Conservation (phyloP, 768 basidiomycete genomes). For the Hericium coralloides region DNA sequence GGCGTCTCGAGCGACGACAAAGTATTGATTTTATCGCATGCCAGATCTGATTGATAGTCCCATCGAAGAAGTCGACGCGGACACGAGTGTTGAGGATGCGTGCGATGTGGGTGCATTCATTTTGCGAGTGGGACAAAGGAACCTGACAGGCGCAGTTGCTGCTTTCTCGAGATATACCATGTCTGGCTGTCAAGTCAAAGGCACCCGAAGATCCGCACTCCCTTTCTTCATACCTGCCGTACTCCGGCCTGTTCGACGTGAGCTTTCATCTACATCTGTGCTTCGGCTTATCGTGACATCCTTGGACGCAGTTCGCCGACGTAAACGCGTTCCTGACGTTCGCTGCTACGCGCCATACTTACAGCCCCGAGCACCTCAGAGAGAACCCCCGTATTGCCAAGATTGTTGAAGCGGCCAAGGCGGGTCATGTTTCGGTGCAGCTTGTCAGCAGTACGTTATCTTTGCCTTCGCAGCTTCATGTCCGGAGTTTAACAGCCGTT, state of each 20-base stretch:
- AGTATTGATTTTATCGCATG: neutral
- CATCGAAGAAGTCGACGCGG: constrained; percentile 57
- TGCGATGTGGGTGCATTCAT: constrained; percentile 49
- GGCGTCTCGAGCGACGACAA: neutral
- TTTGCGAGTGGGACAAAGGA: neutral
- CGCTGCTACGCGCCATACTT: constrained; percentile 70
- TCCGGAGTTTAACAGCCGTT: neutral
- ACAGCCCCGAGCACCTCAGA: constrained; percentile 48
- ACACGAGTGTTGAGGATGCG: constrained; percentile 72
- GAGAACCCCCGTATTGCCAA: constrained; percentile 53
- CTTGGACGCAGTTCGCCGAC: constrained; percentile 55
- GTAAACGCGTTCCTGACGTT: constrained; percentile 83
- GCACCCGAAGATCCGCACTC: neutral
- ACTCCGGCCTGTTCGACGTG: constrained; percentile 70
- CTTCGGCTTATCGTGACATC: neutral
- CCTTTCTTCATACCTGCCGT: constrained; percentile 16
- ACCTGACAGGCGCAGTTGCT: constrained; percentile 35
- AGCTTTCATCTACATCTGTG: constrained; percentile 14
- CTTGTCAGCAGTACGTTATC: constrained; percentile 65
- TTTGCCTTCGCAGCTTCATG: neutral
- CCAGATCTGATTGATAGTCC: constrained; percentile 64
- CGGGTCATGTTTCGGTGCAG: constrained; percentile 63
- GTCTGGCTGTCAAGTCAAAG: constrained; percentile 48
- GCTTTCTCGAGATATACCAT: constrained; percentile 51
- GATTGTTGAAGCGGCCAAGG: constrained; percentile 66